Percentiles rank a stretch among this genome's conserved stretches.
These are phyloP conservation scores for Fusarium pseudonygamai DNA, from an alignment of 2,329 filamentous ascomycete genomes.

Conservation along the genomic window DNA sequence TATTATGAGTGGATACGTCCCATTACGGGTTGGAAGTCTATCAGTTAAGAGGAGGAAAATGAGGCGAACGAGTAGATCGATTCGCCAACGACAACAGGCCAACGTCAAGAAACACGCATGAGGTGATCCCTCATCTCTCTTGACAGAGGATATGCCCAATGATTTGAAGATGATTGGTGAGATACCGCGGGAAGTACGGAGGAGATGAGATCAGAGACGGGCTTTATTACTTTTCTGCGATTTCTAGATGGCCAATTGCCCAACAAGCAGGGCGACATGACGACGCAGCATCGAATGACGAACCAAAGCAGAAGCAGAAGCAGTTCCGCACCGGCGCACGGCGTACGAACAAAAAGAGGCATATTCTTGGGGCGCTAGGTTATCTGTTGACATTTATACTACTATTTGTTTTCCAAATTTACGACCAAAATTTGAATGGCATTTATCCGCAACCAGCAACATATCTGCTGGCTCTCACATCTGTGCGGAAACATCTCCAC, in stretches of 20 bases:
- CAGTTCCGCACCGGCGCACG: slow-evolving; percentile 52
- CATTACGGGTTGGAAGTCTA: neutral
- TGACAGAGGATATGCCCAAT: slow-evolving; percentile 34
- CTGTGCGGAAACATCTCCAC: slow-evolving; percentile 6
- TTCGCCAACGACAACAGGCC: slow-evolving; percentile 26
- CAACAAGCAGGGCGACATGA: slow-evolving; percentile 43
- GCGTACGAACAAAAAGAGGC: slow-evolving; percentile 51
- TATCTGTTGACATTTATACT: slow-evolving; percentile 49
- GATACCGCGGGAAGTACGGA: slow-evolving; percentile 36
- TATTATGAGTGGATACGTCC: slow-evolving; percentile 49
- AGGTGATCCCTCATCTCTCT: slow-evolving; percentile 38
- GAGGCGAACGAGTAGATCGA: slow-evolving; percentile 24
- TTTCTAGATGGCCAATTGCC: slow-evolving; percentile 42
- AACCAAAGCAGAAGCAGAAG: slow-evolving; percentile 46
- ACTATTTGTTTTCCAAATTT: slow-evolving; percentile 39
- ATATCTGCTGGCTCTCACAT: neutral
- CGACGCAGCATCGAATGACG: slow-evolving; percentile 48
- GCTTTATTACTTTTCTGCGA: slow-evolving; percentile 40
- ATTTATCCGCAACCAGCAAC: slow-evolving; percentile 13
- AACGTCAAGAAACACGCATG: slow-evolving; percentile 31
- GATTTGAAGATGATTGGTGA: slow-evolving; percentile 39
- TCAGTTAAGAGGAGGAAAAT: slow-evolving; percentile 29
- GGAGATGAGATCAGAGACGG: slow-evolving; percentile 25
- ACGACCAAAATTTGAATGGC: slow-evolving; percentile 31
- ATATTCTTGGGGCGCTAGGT: slow-evolving; percentile 51